These are phyloP conservation scores for Vigna hirtella DNA, from an alignment of 306 rosid genomes.

Conservation along the genomic window DNA sequence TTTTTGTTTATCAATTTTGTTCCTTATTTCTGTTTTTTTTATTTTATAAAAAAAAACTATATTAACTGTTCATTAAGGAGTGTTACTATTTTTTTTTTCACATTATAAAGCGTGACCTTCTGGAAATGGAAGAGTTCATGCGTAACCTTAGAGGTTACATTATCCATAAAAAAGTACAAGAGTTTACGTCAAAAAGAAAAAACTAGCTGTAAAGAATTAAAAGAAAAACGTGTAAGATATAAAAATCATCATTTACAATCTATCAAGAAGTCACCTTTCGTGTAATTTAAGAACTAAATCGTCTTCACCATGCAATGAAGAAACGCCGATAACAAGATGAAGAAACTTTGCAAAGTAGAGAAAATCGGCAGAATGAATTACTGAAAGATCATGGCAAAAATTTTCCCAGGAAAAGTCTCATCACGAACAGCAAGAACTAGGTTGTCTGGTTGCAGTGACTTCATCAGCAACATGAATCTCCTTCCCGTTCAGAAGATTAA, in stretches of 20 bases:
- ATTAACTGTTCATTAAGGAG: no score
- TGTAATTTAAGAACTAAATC: neutral
- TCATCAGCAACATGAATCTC: constrained; percentile 61
- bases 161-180: no score
- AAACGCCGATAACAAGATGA: neutral
- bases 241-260: constrained; percentile 18
- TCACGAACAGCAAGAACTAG: constrained; percentile 55
- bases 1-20: no score
- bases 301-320: neutral
- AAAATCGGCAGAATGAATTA: constrained; percentile 27
- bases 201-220: neutral
- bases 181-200: no score
- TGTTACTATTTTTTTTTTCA: no score
- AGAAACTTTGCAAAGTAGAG: neutral
- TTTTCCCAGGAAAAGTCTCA: neutral
- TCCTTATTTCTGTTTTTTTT: no score
- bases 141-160: no score
- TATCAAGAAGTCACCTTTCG: neutral
- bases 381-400: neutral
- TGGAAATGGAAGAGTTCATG: no score
- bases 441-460: constrained; percentile 73
- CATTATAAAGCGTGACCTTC: no score
- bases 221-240: constrained; percentile 6
- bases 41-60: no score
- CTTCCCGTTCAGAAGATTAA: constrained; percentile 54